Base-by-base conservation (phyloP, 2,329 filamentous ascomycete species). In the Penicillium nordicum region DNA sequence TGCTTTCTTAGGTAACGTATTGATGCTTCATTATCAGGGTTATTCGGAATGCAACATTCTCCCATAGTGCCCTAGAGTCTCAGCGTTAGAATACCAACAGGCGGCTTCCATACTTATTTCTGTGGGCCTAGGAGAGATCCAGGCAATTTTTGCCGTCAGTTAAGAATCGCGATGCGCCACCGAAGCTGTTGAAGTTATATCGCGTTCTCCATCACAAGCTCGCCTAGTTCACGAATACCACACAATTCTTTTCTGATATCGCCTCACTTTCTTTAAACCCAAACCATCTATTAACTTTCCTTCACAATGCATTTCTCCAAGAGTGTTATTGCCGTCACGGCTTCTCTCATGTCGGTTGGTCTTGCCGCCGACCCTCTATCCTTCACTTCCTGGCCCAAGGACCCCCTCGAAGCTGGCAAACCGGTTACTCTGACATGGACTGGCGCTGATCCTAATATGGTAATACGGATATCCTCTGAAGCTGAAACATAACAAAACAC, bases 311-410 rank as follows among this genome's bases (percentile, higher is more conserved):
- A 76, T 67, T 78, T 83, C 69, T 68, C 78, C 66, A 75, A 77
- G 57, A 69, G 76, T 62, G 57, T 84, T 60, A 60, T 84, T 61
- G 75, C 77, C 48, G 67, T 73, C 63, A 75, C 76, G 41, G 72
- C 76, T 47, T 73, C 67, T 8, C 47, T 81, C 49, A 67, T 78
- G 53, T 65, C 72, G 48, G 61, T 78, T 47, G 79, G 76, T 52
- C 67, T 79, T 52, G 82, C 82, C 44, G 75, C 81, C 58, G 71
- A 72, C 9, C 60, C 58, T 41, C 53, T 84, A 48, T 68, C 73
- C 59, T 86, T 83, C 74, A 83, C 82, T 59, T 73, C 76, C 42
- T 79, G 80, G 64, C 80, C 82, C 10, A 69, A 69, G 30, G 68
- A 74, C 1, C 53, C 53, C 46, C 72, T 84, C 51, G 66, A 74